Evolutionary conservation across 441 rosid genomes (phyloP).

Genomic region (Arabidopsis hybrid): DNA sequence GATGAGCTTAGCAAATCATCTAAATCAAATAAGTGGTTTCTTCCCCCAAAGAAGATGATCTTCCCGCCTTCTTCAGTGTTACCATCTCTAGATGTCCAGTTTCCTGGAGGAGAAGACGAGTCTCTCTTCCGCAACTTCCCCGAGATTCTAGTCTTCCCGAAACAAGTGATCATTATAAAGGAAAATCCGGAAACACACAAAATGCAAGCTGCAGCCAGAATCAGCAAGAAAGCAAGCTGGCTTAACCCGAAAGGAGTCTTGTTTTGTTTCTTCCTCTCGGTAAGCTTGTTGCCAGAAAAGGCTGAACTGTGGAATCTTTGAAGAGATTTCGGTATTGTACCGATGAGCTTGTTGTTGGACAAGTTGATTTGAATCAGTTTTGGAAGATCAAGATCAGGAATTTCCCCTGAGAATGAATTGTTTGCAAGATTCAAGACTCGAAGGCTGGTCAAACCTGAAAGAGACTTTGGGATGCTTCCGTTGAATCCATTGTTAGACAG

Average conservation of each 20-base stretch:
- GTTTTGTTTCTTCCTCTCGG: slow-evolving; percentile 38
- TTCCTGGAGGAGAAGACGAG: slow-evolving; percentile 61
- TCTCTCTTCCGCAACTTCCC: slow-evolving; percentile 63
- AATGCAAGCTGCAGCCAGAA: slow-evolving; percentile 53
- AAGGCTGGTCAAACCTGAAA: slow-evolving; percentile 70
- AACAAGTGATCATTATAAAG: slow-evolving; percentile 57
- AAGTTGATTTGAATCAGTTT: slow-evolving; percentile 68
- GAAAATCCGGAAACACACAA: slow-evolving; percentile 54
- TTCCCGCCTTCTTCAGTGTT: slow-evolving; percentile 54
- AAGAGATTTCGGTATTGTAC: slow-evolving; percentile 66
- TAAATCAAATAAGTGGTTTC: slow-evolving; percentile 68
- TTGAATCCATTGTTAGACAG: slow-evolving; percentile 75
- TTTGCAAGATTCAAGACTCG: slow-evolving; percentile 74
- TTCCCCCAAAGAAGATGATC: slow-evolving; percentile 74
- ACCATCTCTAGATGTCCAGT: slow-evolving; percentile 59
- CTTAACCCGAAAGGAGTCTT: slow-evolving; percentile 62
- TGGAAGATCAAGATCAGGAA: slow-evolving; percentile 57
- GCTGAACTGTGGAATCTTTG: slow-evolving; percentile 61
- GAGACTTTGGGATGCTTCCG: slow-evolving; percentile 69
- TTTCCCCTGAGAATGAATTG: slow-evolving; percentile 66
- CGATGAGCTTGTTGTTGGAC: slow-evolving; percentile 71
- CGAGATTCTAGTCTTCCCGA: slow-evolving; percentile 57
- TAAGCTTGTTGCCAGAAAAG: slow-evolving; percentile 67
- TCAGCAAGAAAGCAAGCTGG: slow-evolving; percentile 60
- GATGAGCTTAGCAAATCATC: slow-evolving; percentile 88